Conservation (phyloP, 1,139 yeast species). For the Magnusiomyces suaveolens region DNA sequence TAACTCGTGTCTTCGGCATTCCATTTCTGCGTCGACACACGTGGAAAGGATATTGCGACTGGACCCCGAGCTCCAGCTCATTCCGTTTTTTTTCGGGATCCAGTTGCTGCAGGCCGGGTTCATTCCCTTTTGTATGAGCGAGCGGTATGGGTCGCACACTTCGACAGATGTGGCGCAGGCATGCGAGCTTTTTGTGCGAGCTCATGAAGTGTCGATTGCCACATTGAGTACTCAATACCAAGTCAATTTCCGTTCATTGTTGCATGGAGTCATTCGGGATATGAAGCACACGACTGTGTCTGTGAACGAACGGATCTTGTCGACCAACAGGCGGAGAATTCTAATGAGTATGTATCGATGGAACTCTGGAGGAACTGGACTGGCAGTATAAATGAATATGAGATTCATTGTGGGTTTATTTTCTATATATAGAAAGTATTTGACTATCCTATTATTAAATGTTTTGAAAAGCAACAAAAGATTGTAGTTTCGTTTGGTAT, state of each 20-base stretch:
- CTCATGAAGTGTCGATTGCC: slow-evolving; percentile 30
- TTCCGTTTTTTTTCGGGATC: slow-evolving; percentile 27
- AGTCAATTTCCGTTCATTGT: slow-evolving; percentile 27
- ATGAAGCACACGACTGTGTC: slow-evolving; percentile 16
- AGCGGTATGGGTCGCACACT: slow-evolving; percentile 26
- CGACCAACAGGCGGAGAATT: slow-evolving; percentile 24
- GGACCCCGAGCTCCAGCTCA: slow-evolving; percentile 24
- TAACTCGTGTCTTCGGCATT: slow-evolving; percentile 21
- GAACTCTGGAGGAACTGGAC: slow-evolving; percentile 28
- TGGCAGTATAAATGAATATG: no score
- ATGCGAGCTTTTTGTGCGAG: slow-evolving; percentile 28
- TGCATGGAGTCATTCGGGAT: slow-evolving; percentile 25
- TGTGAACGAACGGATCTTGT: slow-evolving; percentile 17
- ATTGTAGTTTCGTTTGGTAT: no score
- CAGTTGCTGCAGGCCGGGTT: slow-evolving; percentile 27
- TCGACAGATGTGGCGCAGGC: slow-evolving; percentile 29
- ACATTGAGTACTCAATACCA: slow-evolving; percentile 30
- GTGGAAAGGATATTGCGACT: slow-evolving; percentile 21
- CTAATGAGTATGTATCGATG: slow-evolving; percentile 27
- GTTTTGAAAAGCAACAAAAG: no score
- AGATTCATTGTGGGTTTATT: no score
- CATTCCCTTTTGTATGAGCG: slow-evolving; percentile 25
- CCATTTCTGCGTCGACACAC: slow-evolving; percentile 24
- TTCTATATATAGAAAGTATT: no score
- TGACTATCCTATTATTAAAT: no score